These are phyloP conservation scores for Erysiphe pulchra DNA, from an alignment of 2,329 filamentous ascomycete genomes.

Conservation along the genomic window DNA sequence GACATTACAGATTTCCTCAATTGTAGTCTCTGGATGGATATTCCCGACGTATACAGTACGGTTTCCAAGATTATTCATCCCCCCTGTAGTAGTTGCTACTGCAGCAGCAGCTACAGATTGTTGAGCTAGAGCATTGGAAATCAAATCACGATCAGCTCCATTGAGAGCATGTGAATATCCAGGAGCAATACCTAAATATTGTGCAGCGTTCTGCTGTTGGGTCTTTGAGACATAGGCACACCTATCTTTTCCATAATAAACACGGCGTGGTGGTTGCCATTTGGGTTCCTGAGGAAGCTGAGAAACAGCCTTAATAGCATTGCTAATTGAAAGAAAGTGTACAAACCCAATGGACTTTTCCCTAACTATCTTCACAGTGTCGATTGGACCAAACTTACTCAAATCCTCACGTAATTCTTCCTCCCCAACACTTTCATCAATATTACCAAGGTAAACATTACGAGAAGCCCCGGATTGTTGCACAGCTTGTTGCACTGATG, in stretches of 20 bases:
- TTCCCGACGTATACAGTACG: slow-evolving; percentile 95
- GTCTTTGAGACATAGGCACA: slow-evolving; percentile 99
- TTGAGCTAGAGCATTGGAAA: slow-evolving; percentile 86
- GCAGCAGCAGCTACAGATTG: slow-evolving; percentile 93
- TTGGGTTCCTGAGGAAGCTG: slow-evolving; percentile 90
- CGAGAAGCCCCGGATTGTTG: slow-evolving; percentile 92
- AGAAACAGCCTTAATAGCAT: slow-evolving; percentile 92
- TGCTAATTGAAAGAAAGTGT: slow-evolving; percentile 90
- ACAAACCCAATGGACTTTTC: slow-evolving; percentile 98
- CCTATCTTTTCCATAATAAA: slow-evolving; percentile 96
- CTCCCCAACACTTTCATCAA: slow-evolving; percentile 72
- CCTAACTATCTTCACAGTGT: slow-evolving; percentile 90
- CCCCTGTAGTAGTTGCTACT: slow-evolving; percentile 85
- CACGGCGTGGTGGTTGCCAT: slow-evolving; percentile 84
- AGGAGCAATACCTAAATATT: slow-evolving; percentile 90
- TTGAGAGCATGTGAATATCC: slow-evolving; percentile 93
- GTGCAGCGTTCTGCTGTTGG: slow-evolving; percentile 94
- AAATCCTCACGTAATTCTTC: slow-evolving; percentile 86
- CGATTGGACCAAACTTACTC: slow-evolving; percentile 86
- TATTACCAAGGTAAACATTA: slow-evolving; percentile 88
- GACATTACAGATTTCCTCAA: slow-evolving; percentile 98
- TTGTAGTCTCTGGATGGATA: slow-evolving; percentile 95
- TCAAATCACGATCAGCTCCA: slow-evolving; percentile 83
- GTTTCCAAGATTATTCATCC: slow-evolving; percentile 93
- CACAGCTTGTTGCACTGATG: slow-evolving; percentile 86